Base-by-base conservation (phyloP, 768 basidiomycete genomes). In the Tulasnella sp. region DNA sequence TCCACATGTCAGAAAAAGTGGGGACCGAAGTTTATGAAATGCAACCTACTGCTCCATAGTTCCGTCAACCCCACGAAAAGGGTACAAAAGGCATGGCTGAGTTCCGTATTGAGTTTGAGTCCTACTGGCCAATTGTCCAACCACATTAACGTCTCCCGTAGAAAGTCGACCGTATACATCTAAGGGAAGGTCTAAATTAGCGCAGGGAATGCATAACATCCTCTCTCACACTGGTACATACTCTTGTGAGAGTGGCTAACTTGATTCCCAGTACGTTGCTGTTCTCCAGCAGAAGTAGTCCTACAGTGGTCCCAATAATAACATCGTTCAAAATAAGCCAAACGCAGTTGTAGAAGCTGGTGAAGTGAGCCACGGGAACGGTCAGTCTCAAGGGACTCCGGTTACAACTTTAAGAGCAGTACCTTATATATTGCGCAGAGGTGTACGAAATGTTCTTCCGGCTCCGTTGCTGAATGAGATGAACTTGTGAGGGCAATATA, bases 81-180 rank as follows among this genome's bases (percentile, higher is more conserved):
- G 78, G 90, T 87, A n/a, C 91, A 90, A 81, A 94, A 92, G 82
- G 98, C 92, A 35, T 87, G 86, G 81, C 94, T 94, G n/a, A 99
- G 88, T 81, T 98, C 94, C 0, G 94, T 94, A 82, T 99, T 99
- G 74, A 99, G 90, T 84, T 99, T 99, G 55, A 99, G 85, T 0
- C 98, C 97, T 1, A 91, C 95, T 0, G 97, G 97, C 97, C 97
- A 99, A 79, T 92, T 90, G 83, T 98, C 93, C 16, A 99, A 87
- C 96, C 96, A 98, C 1, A 86, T 81, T 2, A 98, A 86, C 0
- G 88, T 86, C 20, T 85, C 84, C 61, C 88, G 87, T 11, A 92
- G 83, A 71, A 85, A 84, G 3, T 85, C 82, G 6, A 92, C 85
- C 0, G 90, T 82, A 79, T 86, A 84, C 1, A 42, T 69, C 86